Percentiles rank a stretch among this genome's conserved stretches.
These are phyloP conservation scores for Chrysoporthe austroafricana DNA, from an alignment of 2,329 filamentous ascomycete genomes.

Conservation along the genomic window DNA sequence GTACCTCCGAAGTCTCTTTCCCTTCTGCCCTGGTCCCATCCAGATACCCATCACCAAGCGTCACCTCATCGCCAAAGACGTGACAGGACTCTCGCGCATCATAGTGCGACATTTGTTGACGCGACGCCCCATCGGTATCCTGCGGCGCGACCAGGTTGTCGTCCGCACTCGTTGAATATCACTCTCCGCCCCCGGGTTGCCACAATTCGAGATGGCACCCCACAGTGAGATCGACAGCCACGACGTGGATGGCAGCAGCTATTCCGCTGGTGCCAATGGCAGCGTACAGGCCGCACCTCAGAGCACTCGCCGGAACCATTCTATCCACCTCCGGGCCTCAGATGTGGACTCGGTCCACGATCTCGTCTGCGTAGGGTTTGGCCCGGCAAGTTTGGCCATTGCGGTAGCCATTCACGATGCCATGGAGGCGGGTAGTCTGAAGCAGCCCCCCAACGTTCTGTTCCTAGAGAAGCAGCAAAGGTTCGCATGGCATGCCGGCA, in stretches of 20 bases:
- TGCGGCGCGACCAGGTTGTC: conserved; percentile 10
- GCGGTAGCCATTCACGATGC: conserved; percentile 87
- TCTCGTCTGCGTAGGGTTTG: conserved; percentile 89
- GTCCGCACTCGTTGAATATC: background rate
- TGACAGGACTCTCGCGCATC: background rate
- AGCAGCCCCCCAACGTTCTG: conserved; percentile 68
- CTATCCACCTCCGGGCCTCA: conserved; percentile 43
- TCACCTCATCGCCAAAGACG: background rate
- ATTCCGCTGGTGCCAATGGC: conserved; percentile 22
- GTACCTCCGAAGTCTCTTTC: conserved; percentile 7
- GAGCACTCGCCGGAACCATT: conserved; percentile 37
- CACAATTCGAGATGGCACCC: conserved; percentile 24
- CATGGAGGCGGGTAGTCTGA: conserved; percentile 56
- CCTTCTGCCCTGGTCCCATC: conserved; percentile 1
- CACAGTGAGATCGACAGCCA: conserved; percentile 28
- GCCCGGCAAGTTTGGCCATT: conserved; percentile 86
- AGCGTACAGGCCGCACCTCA: conserved; percentile 16
- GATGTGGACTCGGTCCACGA: conserved; percentile 72
- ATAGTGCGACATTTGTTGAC: background rate
- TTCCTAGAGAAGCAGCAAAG: conserved; percentile 84
- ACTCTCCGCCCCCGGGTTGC: background rate
- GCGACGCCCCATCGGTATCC: background rate
- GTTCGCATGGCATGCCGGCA: conserved; percentile 94
- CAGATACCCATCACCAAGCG: background rate
- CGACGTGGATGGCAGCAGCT: conserved; percentile 24